Evolutionary conservation across 2,329 filamentous ascomycete genomes (phyloP).

Genomic region (Triangularia setosa): DNA sequence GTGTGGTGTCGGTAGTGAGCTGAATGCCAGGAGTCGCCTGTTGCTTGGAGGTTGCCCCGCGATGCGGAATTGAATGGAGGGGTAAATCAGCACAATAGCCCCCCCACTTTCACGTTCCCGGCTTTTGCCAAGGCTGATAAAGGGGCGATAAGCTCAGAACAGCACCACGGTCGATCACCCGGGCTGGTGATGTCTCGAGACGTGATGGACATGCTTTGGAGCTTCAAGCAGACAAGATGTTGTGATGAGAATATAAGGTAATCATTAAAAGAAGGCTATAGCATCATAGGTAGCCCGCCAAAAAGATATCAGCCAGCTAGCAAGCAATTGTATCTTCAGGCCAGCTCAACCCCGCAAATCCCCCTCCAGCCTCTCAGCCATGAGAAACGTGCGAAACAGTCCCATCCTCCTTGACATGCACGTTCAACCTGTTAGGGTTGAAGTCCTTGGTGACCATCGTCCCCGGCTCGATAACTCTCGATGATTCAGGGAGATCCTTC

Average conservation of each 20-base stretch:
- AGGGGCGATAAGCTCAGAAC: background rate
- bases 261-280: background rate
- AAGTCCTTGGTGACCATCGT: slow-evolving; percentile 57
- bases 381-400: slow-evolving; percentile 57
- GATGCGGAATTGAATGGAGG: slow-evolving; percentile 10
- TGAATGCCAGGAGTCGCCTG: background rate
- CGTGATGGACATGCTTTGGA: background rate
- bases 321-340: background rate
- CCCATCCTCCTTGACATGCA: slow-evolving; percentile 57
- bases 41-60: slow-evolving; percentile 3
- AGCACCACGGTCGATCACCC: background rate
- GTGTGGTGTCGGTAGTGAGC: background rate
- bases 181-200: background rate
- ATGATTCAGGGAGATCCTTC: slow-evolving; percentile 53
- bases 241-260: background rate
- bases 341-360: background rate
- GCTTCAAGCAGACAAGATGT: background rate
- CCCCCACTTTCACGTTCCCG: background rate
- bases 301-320: no score
- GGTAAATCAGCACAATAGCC: slow-evolving; percentile 1
- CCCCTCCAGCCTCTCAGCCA: slow-evolving; percentile 36
- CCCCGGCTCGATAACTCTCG: slow-evolving; percentile 54
- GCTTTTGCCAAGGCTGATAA: background rate
- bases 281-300: background rate
- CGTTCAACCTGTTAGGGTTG: slow-evolving; percentile 51